Evolutionary conservation across 495 filamentous ascomycete species (phyloP).

Genomic region (Neurospora sp.): DNA sequence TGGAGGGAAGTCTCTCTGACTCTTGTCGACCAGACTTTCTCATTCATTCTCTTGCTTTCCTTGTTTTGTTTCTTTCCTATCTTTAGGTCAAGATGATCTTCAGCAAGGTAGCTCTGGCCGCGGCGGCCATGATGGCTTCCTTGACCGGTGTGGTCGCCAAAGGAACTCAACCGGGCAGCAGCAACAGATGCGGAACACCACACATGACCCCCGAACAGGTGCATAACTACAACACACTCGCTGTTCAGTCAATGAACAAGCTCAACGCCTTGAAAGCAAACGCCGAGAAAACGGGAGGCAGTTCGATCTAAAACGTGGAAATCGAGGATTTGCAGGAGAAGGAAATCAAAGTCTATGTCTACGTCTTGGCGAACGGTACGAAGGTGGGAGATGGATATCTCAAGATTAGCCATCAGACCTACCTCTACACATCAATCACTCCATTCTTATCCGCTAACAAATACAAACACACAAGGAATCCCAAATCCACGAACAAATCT

Average conservation of each 20-base stretch:
- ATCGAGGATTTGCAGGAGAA: neutral
- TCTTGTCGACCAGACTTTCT: neutral
- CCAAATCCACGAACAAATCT: slow-evolving; percentile 1
- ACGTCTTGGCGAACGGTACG: slow-evolving; percentile 4
- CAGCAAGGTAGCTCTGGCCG: neutral
- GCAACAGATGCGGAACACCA: neutral
- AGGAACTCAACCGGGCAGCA: neutral
- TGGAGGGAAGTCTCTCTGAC: neutral
- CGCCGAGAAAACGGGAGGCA: neutral
- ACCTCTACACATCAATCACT: too few relatives aligned
- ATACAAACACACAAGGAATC: neutral
- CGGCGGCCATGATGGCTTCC: neutral
- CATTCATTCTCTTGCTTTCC: neutral
- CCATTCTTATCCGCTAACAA: too few relatives aligned
- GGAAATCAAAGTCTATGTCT: neutral
- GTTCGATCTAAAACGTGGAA: neutral
- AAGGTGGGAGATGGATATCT: slow-evolving; percentile 2
- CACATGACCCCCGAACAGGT: neutral
- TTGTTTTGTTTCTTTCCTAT: neutral
- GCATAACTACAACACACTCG: neutral
- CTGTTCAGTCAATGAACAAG: neutral
- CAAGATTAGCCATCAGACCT: neutral
- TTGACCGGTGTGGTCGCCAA: neutral
- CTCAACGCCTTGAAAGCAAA: neutral
- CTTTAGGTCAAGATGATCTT: neutral